Conservation (phyloP, 192 early-diverging fungal species). For the Backusella liffmaniae region DNA sequence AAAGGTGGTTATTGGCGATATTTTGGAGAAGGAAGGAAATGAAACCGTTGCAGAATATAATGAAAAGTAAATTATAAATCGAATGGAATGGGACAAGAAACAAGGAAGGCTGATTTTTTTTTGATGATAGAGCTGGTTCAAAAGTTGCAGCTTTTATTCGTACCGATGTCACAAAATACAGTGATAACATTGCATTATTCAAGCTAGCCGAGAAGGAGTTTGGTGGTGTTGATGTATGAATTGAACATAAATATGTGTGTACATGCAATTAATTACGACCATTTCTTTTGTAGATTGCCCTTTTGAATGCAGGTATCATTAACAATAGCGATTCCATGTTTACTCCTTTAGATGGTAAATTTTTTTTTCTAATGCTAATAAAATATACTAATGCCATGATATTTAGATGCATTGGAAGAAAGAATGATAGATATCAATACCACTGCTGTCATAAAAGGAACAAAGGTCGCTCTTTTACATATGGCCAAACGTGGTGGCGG, state of each 20-base stretch:
- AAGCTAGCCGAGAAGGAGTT: constrained; percentile 28
- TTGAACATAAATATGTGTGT: background rate
- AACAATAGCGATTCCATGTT: constrained; percentile 11
- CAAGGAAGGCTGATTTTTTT: background rate
- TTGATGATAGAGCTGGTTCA: background rate
- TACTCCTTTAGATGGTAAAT: constrained; percentile 22
- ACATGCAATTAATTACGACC: background rate
- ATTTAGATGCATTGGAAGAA: constrained; percentile 5
- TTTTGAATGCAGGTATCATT: constrained; percentile 31
- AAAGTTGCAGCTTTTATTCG: constrained; percentile 24
- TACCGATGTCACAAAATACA: constrained; percentile 32
- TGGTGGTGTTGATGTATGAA: constrained; percentile 36
- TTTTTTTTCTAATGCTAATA: background rate
- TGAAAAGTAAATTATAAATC: constrained; percentile 17
- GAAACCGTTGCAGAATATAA: constrained; percentile 9
- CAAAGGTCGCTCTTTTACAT: constrained; percentile 27
- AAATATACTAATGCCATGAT: background rate
- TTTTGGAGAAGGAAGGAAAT: constrained; percentile 26
- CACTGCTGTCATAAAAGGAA: constrained; percentile 16
- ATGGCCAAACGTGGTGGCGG: constrained; percentile 29
- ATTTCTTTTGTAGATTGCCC: constrained; percentile 17
- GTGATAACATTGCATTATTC: constrained; percentile 27
- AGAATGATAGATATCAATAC: constrained; percentile 22
- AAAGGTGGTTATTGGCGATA: constrained; percentile 34
- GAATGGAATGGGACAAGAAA: background rate